Conservation (phyloP, 225 moss, liverwort and hornwort genomes). For the Asterella californica region DNA sequence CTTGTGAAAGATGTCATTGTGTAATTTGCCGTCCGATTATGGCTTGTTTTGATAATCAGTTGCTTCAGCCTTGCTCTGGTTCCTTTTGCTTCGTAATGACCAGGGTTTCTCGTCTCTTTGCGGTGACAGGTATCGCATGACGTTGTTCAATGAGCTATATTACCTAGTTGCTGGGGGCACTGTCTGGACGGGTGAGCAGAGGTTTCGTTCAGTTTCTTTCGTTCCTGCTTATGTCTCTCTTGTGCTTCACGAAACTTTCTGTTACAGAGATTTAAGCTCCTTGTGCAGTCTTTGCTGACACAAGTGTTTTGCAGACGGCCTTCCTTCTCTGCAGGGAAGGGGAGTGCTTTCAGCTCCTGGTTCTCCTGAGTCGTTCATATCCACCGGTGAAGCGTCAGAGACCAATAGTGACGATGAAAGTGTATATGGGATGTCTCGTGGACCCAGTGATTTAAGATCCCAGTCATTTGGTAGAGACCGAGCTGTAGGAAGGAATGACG, state of each 20-base stretch:
- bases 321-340: constrained; percentile 62
- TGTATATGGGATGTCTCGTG: constrained; percentile 53
- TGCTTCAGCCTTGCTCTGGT: neutral
- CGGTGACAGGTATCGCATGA: constrained; percentile 80
- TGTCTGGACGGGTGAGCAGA: constrained; percentile 78
- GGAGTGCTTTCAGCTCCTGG: constrained; percentile 73
- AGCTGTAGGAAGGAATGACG: constrained; percentile 13
- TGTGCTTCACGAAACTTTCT: neutral
- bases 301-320: constrained; percentile 57
- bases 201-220: neutral
- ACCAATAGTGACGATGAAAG: constrained; percentile 54
- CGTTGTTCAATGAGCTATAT: constrained; percentile 93
- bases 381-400: constrained; percentile 27
- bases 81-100: too few relatives aligned
- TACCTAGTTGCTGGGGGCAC: constrained; percentile 99
- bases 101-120: neutral
- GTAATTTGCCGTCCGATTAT: neutral
- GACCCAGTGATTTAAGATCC: constrained; percentile 44
- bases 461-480: constrained; percentile 41
- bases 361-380: constrained; percentile 55
- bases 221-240: neutral
- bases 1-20: neutral
- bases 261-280: too few relatives aligned
- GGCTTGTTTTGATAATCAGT: neutral
- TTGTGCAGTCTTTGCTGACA: neutral